A percentile compares a stretch with the other conserved stretches of the same genome.
Conservation (phyloP, 169 alveolate species). For the Eimeria brunetti region DNA sequence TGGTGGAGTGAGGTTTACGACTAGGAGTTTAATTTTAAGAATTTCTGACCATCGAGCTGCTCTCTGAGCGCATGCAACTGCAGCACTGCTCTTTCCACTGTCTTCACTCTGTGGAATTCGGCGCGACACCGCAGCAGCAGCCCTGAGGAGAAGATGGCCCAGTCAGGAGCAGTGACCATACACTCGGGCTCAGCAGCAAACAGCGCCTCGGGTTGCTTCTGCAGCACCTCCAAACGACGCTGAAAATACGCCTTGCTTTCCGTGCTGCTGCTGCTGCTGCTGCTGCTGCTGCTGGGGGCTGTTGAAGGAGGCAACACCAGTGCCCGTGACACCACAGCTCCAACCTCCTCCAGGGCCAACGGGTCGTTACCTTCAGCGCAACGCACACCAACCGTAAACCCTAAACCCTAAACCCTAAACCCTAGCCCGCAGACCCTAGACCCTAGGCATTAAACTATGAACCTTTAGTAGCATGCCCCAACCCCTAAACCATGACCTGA, state of each 20-base stretch:
- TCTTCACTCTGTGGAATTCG: slow-evolving; percentile 79
- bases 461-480: too few species aligned
- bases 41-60: slow-evolving; percentile 74
- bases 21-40: not conserved
- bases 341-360: slow-evolving; percentile 78
- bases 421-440: not conserved
- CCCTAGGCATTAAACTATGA: not conserved
- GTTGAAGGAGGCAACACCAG: slow-evolving; percentile 58
- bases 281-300: slow-evolving; percentile 20
- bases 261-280: slow-evolving; percentile 37
- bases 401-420: slow-evolving; percentile 9
- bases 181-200: slow-evolving; percentile 20
- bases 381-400: not conserved
- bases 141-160: slow-evolving; percentile 81
- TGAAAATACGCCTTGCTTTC: not conserved
- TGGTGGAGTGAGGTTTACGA: not conserved
- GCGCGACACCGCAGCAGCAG: slow-evolving; percentile 81
- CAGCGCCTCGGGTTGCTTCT: not conserved
- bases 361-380: slow-evolving; percentile 52
- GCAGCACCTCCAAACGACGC: not conserved
- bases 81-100: slow-evolving; percentile 81
- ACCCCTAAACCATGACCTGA: too few species aligned
- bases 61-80: slow-evolving; percentile 83
- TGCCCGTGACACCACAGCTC: slow-evolving; percentile 72
- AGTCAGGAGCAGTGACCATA: slow-evolving; percentile 73